These are phyloP conservation scores for Cerrena zonata DNA, from an alignment of 1,284 basidiomycete genomes.

Conservation along the genomic window DNA sequence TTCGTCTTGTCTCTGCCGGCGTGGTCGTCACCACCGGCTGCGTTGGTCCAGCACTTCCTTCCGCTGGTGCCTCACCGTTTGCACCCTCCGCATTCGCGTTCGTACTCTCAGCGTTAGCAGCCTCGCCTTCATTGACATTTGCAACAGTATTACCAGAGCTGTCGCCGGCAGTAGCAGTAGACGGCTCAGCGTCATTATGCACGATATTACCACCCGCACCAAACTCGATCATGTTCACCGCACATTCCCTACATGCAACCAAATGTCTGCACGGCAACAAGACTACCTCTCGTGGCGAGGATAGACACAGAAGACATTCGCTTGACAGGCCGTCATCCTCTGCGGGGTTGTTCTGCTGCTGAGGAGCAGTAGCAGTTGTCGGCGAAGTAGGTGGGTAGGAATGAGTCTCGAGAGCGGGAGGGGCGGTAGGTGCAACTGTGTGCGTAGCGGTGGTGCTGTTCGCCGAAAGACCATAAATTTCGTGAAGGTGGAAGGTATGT, in stretches of 20 bases:
- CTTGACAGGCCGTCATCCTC: slow-evolving; percentile 77
- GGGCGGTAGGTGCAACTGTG: slow-evolving; percentile 30
- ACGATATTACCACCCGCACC: slow-evolving; percentile 82
- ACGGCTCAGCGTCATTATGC: slow-evolving; percentile 31
- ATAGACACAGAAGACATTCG: slow-evolving; percentile 84
- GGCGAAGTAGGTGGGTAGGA: slow-evolving; percentile 42
- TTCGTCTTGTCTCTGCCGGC: slow-evolving; percentile 34
- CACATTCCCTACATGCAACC: slow-evolving; percentile 87
- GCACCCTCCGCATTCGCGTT: slow-evolving; percentile 16
- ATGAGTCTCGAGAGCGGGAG: slow-evolving; percentile 18
- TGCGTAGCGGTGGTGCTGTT: slow-evolving; percentile 40
- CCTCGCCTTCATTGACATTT: slow-evolving; percentile 13
- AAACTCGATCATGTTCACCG: slow-evolving; percentile 90
- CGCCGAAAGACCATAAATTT: slow-evolving; percentile 82
- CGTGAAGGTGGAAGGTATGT: slow-evolving; percentile 86
- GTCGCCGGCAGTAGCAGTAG: slow-evolving; percentile 14
- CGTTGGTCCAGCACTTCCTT: slow-evolving; percentile 15
- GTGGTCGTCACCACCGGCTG: slow-evolving; percentile 10
- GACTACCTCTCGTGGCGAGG: slow-evolving; percentile 80
- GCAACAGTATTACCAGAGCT: no score
- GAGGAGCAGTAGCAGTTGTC: slow-evolving; percentile 17
- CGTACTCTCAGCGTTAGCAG: slow-evolving; percentile 14
- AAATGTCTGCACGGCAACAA: slow-evolving; percentile 85
- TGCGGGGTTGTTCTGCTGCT: no score
- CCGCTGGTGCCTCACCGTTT: slow-evolving; percentile 11